Percentiles rank a stretch among this genome's conserved stretches.
These are phyloP conservation scores for Suillus cothurnatus DNA, from an alignment of 768 basidiomycete species.

Conservation along the genomic window DNA sequence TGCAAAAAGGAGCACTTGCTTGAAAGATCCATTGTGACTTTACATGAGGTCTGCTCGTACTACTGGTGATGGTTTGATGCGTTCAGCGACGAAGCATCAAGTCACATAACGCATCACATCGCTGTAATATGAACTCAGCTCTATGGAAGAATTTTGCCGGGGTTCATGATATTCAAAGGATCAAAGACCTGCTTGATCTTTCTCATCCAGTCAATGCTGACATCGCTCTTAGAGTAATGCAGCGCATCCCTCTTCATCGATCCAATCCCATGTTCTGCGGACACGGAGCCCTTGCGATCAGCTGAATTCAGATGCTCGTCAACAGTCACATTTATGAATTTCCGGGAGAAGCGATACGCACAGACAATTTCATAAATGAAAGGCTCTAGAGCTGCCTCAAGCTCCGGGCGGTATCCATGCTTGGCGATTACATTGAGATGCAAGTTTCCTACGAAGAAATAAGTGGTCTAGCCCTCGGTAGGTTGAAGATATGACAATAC, in stretches of 20 bases:
- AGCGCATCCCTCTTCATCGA: constrained; percentile 92
- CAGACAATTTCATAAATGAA: constrained; percentile 92
- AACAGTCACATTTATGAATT: not conserved
- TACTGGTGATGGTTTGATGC: not conserved
- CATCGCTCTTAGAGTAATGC: constrained; percentile 78
- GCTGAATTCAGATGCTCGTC: constrained; percentile 41
- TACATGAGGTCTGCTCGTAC: not conserved
- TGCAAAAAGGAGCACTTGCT: not conserved
- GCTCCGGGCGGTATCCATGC: constrained; percentile 71
- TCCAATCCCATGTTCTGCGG: constrained; percentile 98
- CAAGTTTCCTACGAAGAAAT: constrained; percentile 67
- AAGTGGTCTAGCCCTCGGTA: constrained; percentile 2
- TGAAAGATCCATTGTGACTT: not conserved
- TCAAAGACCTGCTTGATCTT: constrained; percentile 89
- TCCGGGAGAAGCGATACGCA: constrained; percentile 35
- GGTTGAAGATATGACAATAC: constrained; percentile 43
- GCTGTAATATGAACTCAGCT: not conserved
- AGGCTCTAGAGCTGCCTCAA: constrained; percentile 88
- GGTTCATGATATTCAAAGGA: constrained; percentile 91
- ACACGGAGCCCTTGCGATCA: constrained; percentile 85
- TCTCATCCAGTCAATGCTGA: constrained; percentile 88
- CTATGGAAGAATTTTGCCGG: constrained; percentile 70
- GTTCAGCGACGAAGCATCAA: not conserved
- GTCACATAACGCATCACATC: not conserved
- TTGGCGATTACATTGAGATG: constrained; percentile 91